Evolutionary conservation across 805 yeast species (phyloP).

Genomic region (Starmerella ratchasimensis): DNA sequence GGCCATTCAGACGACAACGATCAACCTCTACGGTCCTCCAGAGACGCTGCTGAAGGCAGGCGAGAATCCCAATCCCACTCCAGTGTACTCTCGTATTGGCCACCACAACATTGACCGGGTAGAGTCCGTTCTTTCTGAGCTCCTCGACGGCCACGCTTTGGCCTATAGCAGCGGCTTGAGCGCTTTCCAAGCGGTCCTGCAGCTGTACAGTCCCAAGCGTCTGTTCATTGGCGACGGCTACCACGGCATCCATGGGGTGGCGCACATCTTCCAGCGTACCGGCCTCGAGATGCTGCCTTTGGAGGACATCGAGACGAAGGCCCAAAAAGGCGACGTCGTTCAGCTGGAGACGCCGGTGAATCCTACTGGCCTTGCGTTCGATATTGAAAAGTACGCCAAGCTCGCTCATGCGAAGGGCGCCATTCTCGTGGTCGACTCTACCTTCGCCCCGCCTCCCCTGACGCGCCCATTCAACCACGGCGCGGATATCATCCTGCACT

Average conservation of each 20-base stretch:
- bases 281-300: conserved; percentile 29
- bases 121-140: conserved; percentile 47
- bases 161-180: conserved; percentile 67
- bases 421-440: conserved; percentile 59
- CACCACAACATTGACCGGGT: conserved; percentile 61
- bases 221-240: conserved; percentile 69
- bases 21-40: conserved; percentile 58
- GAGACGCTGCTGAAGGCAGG: conserved; percentile 35
- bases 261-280: conserved; percentile 46
- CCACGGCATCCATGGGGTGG: conserved; percentile 70
- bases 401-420: conserved; percentile 76
- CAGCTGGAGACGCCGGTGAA: conserved; percentile 67
- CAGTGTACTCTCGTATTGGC: conserved; percentile 51
- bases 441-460: conserved; percentile 89
- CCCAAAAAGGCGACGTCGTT: conserved; percentile 56
- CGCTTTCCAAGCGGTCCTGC: conserved; percentile 65
- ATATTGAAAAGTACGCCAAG: conserved; percentile 48
- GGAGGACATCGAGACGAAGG: conserved; percentile 31
- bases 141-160: conserved; percentile 53
- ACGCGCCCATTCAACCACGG: conserved; percentile 70
- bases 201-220: conserved; percentile 55
- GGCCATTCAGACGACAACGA: conserved; percentile 73
- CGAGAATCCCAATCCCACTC: conserved; percentile 22
- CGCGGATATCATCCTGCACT: conserved; percentile 77
- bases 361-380: conserved; percentile 59